Conservation (phyloP, 2,329 filamentous ascomycete species). For the Neoascochyta sp. region DNA sequence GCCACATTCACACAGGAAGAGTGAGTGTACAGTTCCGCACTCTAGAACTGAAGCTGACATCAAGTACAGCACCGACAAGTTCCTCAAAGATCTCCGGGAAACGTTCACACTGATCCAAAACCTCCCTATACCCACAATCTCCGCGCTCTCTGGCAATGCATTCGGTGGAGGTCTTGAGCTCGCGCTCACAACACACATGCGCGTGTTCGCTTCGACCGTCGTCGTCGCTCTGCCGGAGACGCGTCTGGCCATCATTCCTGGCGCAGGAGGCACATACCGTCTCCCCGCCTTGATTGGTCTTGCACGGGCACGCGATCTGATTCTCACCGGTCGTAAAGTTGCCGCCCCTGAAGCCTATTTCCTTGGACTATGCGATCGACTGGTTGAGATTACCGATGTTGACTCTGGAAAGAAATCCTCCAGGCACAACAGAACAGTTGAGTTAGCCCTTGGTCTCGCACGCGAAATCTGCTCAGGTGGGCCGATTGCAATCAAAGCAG, state of each 20-base stretch:
- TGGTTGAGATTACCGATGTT: conserved; percentile 72
- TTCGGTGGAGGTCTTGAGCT: conserved; percentile 93
- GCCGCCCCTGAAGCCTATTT: conserved; percentile 84
- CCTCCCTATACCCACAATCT: conserved; percentile 85
- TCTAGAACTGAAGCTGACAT: conserved; percentile 8
- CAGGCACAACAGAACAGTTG: conserved; percentile 65
- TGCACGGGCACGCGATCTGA: conserved; percentile 78
- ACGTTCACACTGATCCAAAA: conserved; percentile 70
- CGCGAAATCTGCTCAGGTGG: conserved; percentile 85
- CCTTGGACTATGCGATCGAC: conserved; percentile 81
- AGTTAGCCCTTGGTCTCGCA: conserved; percentile 74
- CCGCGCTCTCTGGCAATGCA: conserved; percentile 78
- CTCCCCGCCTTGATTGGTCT: conserved; percentile 78
- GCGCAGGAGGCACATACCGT: conserved; percentile 87
- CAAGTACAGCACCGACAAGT: conserved; percentile 65
- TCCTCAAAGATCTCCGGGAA: conserved; percentile 70
- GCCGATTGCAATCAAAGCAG: conserved; percentile 76
- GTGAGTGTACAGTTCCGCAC: conserved; percentile 49
- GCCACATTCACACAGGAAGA: conserved; percentile 71
- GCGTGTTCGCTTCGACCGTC: conserved; percentile 77
- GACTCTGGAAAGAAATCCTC: conserved; percentile 48
- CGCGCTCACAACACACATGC: conserved; percentile 82
- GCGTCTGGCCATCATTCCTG: conserved; percentile 87
- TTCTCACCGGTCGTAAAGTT: conserved; percentile 85
- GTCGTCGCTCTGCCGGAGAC: conserved; percentile 85